These are phyloP conservation scores for Solanum boliviense DNA, from an alignment of 257 asterid species.

Conservation along the genomic window DNA sequence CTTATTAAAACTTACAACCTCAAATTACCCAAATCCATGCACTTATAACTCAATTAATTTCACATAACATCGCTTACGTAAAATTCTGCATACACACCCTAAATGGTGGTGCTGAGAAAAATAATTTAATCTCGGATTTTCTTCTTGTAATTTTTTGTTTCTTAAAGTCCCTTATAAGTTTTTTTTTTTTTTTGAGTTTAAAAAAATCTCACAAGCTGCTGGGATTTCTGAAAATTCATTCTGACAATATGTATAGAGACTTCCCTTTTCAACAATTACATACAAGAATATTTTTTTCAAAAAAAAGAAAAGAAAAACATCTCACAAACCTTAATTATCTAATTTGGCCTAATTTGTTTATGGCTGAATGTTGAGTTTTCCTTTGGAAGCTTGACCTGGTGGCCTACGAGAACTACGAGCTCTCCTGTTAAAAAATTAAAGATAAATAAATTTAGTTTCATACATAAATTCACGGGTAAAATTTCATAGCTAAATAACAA, in stretches of 20 bases:
- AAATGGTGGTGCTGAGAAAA: background rate
- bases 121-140: background rate
- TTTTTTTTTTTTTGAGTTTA: background rate
- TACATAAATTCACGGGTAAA: background rate
- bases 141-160: background rate
- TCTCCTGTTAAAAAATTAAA: constrained; percentile 29
- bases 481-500: background rate
- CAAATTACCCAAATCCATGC: background rate
- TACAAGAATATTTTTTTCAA: background rate
- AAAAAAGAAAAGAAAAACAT: background rate
- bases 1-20: background rate
- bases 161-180: background rate
- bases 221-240: constrained; percentile 5
- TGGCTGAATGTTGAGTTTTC: background rate
- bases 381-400: constrained; percentile 51
- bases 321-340: background rate
- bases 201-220: background rate
- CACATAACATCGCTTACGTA: background rate
- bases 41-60: background rate
- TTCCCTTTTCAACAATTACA: constrained; percentile 18
- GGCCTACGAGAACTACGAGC: constrained; percentile 56
- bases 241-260: constrained; percentile 5
- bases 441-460: background rate
- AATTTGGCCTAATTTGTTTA: background rate
- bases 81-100: background rate